These are phyloP conservation scores for Zopfia rhizophila DNA, from an alignment of 2,329 filamentous ascomycete genomes.

Conservation along the genomic window DNA sequence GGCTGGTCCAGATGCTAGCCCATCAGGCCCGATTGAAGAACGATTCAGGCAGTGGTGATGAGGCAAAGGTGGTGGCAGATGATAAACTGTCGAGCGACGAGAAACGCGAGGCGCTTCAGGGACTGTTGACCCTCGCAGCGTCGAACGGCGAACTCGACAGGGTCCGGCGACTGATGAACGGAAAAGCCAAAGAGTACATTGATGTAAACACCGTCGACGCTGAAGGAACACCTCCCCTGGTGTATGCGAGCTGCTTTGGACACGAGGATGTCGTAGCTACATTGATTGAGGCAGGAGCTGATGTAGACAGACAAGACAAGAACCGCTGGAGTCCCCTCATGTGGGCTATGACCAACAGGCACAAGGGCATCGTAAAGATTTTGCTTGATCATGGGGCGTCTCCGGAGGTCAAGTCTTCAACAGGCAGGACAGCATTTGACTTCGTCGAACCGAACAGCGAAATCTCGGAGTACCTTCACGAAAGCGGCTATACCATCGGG, in stretches of 20 bases:
- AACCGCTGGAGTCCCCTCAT: slow-evolving; percentile 98
- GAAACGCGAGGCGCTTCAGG: slow-evolving; percentile 85
- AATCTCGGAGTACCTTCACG: slow-evolving; percentile 93
- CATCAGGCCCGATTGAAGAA: slow-evolving; percentile 89
- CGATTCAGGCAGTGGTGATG: slow-evolving; percentile 71
- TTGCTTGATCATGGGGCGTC: slow-evolving; percentile 93
- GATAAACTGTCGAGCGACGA: slow-evolving; percentile 78
- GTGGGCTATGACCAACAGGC: slow-evolving; percentile 99
- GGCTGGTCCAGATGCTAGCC: slow-evolving; percentile 95
- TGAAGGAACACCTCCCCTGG: slow-evolving; percentile 94
- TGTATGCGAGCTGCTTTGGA: slow-evolving; percentile 98
- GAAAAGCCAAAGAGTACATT: slow-evolving; percentile 78
- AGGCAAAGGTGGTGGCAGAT: slow-evolving; percentile 80
- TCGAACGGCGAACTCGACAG: slow-evolving; percentile 93
- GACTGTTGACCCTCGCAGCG: slow-evolving; percentile 90
- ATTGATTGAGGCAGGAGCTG: slow-evolving; percentile 84
- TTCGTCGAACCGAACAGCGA: slow-evolving; percentile 96
- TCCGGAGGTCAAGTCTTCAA: slow-evolving; percentile 94
- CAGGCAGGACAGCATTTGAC: slow-evolving; percentile 92
- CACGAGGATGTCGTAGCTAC: slow-evolving; percentile 89
- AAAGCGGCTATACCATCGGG: slow-evolving; percentile 91
- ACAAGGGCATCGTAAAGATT: slow-evolving; percentile 94
- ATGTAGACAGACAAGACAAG: slow-evolving; percentile 92
- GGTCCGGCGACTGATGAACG: slow-evolving; percentile 78
- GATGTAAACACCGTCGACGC: slow-evolving; percentile 90